Evolutionary conservation across 768 basidiomycete species (phyloP), one percentile per base, ranked within the genome.

Genomic region (Boletus patriciae): DNA sequence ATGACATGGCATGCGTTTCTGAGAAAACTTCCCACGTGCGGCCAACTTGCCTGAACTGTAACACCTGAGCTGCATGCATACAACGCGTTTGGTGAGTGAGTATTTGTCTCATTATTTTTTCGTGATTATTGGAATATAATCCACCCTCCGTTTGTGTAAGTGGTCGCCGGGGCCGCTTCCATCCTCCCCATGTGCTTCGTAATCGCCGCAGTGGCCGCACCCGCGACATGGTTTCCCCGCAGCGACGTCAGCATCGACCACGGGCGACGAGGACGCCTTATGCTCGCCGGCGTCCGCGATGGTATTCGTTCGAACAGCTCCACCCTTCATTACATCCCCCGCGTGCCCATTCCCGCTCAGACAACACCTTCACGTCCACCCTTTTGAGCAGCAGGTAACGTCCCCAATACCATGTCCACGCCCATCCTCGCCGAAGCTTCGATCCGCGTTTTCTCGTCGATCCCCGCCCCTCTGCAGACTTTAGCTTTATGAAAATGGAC

Each of bases 401-500:
- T 56, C n/a, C 69, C 69, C 1, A 62, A 66, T 12, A 69, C 69
- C 40, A 70, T 70, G 58, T 70, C 68, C 4, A 70, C 68, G 16
- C 68, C 68, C 11, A 64, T 68, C 53, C 69, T 70, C 11, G 59
- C 59, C 3, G 60, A 67, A 4, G 58, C 65, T 29, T 64, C 62
- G 36, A 64, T 70, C 23, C 62, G 62, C 8, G 44, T 67, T 12
- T 67, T 33, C 68, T 74, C 40, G 74, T 74, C 6, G 74, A 79
- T 38, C 78, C 77, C 5, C 71, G 70, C 16, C 76, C 70, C 12
- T 77, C 74, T 4, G 69, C 78, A 0, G 79, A 81, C 57, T 82
- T 80, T 60, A 77, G 73, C 57, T 82, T 80, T 60, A 77, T 74
- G 23, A 79, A 79, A 58, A 80, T 82, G 79, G 72, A 74, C 8